These are phyloP conservation scores for Tricladium varicosporioides DNA, from an alignment of 2,329 filamentous ascomycete species.

Conservation along the genomic window DNA sequence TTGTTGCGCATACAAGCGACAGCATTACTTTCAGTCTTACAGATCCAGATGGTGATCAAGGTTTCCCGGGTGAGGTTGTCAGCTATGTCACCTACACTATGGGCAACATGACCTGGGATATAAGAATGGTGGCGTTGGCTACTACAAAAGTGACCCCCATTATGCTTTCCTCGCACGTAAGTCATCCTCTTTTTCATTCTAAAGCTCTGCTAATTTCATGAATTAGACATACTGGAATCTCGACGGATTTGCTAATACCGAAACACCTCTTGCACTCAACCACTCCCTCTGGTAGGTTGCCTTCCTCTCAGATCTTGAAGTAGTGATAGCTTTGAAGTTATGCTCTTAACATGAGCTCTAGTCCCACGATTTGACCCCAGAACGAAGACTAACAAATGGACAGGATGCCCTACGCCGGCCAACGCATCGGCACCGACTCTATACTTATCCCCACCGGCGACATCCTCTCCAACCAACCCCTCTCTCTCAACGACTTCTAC, in stretches of 20 bases:
- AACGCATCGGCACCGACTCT: slow-evolving; percentile 65
- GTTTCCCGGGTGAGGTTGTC: slow-evolving; percentile 76
- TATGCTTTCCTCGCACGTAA: slow-evolving; percentile 67
- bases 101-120: slow-evolving; percentile 63
- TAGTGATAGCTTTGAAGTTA: too few species aligned
- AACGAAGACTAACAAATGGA: too few species aligned
- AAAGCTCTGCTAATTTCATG: not conserved
- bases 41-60: slow-evolving; percentile 70
- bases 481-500: slow-evolving; percentile 80
- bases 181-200: slow-evolving; percentile 6
- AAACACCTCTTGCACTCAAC: slow-evolving; percentile 63
- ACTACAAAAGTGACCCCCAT: slow-evolving; percentile 77
- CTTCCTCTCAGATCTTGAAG: too few species aligned
- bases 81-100: slow-evolving; percentile 74
- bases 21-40: slow-evolving; percentile 75
- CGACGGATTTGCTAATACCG: slow-evolving; percentile 73
- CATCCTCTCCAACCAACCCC: slow-evolving; percentile 65
- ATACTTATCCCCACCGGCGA: slow-evolving; percentile 75
- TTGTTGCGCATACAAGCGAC: slow-evolving; percentile 61
- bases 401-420: slow-evolving; percentile 65
- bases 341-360: too few species aligned
- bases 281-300: slow-evolving; percentile 60
- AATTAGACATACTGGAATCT: slow-evolving; percentile 79
- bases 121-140: slow-evolving; percentile 69
- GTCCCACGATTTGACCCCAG: too few species aligned